Evolutionary conservation across 768 basidiomycete genomes (phyloP).

Genomic region (Piloderma croceum): DNA sequence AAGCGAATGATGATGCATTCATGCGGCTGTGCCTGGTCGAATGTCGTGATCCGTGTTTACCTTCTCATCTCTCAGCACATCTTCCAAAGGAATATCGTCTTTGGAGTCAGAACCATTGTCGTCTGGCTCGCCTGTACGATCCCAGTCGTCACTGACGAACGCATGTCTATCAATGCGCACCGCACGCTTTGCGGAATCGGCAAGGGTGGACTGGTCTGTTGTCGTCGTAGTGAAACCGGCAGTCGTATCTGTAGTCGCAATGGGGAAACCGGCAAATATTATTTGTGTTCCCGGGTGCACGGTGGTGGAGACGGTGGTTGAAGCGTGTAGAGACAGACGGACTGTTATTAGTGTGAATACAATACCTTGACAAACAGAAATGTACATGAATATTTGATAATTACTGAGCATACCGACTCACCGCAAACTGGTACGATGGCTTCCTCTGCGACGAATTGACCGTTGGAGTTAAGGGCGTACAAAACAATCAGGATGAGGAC

Average conservation of each 20-base stretch:
- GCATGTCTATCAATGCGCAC: not conserved
- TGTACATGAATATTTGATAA: not conserved
- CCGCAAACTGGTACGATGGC: conserved; percentile 12
- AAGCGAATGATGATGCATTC: too few species aligned
- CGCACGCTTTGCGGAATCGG: not conserved
- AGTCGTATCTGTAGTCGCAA: not conserved
- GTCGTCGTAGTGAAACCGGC: not conserved
- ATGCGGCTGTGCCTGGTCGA: too few species aligned
- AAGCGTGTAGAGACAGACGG: conserved; percentile 4
- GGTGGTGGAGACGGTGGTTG: not conserved
- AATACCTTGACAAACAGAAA: conserved; percentile 7
- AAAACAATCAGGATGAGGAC: conserved; percentile 15
- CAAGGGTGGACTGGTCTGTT: not conserved
- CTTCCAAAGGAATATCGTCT: not conserved
- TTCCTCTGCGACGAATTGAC: conserved; percentile 16
- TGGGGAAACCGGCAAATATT: not conserved
- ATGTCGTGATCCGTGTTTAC: too few species aligned
- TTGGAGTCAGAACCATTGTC: not conserved
- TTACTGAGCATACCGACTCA: not conserved
- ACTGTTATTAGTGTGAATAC: conserved; percentile 12
- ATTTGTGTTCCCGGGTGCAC: not conserved
- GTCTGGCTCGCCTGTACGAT: not conserved
- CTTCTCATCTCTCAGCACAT: not conserved
- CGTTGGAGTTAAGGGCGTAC: conserved; percentile 13
- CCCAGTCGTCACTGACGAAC: not conserved